These are phyloP conservation scores for Besnoitia besnoiti DNA, from an alignment of 169 alveolate species.

Conservation along the genomic window DNA sequence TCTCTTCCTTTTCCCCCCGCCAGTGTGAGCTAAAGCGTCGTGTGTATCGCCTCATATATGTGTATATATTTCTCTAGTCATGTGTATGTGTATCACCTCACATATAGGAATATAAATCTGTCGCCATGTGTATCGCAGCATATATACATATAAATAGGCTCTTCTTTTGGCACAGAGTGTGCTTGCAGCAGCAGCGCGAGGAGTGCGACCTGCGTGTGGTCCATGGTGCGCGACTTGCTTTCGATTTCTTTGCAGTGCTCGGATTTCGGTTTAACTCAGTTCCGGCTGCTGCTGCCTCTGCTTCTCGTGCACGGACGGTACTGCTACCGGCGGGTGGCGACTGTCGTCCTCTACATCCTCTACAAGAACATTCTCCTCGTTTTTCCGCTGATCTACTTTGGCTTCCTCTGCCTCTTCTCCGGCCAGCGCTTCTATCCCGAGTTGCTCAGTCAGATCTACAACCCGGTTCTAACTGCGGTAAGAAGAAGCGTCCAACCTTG, in stretches of 20 bases:
- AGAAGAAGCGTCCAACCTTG: background rate
- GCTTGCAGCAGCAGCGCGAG: too few species aligned
- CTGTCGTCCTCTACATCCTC: slow-evolving; percentile 95
- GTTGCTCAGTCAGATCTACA: slow-evolving; percentile 94
- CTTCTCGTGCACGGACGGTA: slow-evolving; percentile 90
- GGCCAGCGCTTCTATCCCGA: slow-evolving; percentile 95
- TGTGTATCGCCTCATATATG: too few species aligned
- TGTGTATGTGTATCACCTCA: too few species aligned
- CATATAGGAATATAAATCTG: background rate
- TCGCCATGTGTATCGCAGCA: background rate
- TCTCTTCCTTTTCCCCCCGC: too few species aligned
- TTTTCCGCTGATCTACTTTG: slow-evolving; percentile 93
- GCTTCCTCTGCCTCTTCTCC: slow-evolving; percentile 89
- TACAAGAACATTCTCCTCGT: slow-evolving; percentile 96
- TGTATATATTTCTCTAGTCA: too few species aligned
- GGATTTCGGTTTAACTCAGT: slow-evolving; percentile 86
- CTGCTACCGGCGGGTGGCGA: slow-evolving; percentile 92
- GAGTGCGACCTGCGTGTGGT: too few species aligned
- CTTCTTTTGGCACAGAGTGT: too few species aligned
- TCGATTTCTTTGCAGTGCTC: background rate
- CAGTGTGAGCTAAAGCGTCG: too few species aligned
- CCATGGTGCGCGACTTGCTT: background rate
- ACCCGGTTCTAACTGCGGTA: slow-evolving; percentile 92
- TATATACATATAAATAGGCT: background rate
- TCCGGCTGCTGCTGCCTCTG: slow-evolving; percentile 82